Base-by-base conservation (phyloP, 768 basidiomycete genomes). In the Chalciporus piperatus region DNA sequence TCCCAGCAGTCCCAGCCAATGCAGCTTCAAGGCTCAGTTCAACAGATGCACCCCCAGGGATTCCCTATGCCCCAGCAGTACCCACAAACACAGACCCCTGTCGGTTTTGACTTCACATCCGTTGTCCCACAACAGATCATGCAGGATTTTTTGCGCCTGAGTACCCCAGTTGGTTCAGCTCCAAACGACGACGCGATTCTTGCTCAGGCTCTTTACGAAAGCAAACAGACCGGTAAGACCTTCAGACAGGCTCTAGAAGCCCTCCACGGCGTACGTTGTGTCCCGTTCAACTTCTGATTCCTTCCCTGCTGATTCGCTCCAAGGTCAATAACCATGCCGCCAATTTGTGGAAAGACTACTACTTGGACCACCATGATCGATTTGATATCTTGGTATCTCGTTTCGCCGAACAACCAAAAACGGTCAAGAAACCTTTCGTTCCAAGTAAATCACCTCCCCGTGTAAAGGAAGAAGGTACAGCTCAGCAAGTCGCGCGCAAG, bases 291-390 rank as follows among this genome's bases (percentile, higher is more conserved):
- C 23, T 20, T 41, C 39, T 19, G 32, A 28, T 50, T 27, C 20
- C 23, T 13, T 55, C 30, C 52, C 38, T 42, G 1, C 52, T 57
- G 5, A 59, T 22, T 25, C 44, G 22, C 28, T 28, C 43, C 48
- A 30, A 77, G 76, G 66, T 73, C 42, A 75, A 79, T 39, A 72
- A 73, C 23, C 76, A 79, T 35, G 65, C 72, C 11, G 78, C 85
- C 33, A 82, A 75, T 63, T 68, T 85, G 20, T 90, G 87, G 87
- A 89, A 89, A 61, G 88, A 90, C 59, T 88, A 88, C 62, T 90
- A 85, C 58, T 74, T 90, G 14, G 85, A 88, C 50, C 76, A 89
- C 59, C 82, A 79, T 51, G 74, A 76, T 46, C 78, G 81, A 38
- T 70, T 89, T 32, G 82, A 88, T 69, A 19, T 66, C 46, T 64